Percentiles rank a stretch among this genome's conserved stretches.
phyloP scores from a whole-genome alignment of 2,329 filamentous ascomycete genomes.

The Exophiala lecanii-corni region DNA sequence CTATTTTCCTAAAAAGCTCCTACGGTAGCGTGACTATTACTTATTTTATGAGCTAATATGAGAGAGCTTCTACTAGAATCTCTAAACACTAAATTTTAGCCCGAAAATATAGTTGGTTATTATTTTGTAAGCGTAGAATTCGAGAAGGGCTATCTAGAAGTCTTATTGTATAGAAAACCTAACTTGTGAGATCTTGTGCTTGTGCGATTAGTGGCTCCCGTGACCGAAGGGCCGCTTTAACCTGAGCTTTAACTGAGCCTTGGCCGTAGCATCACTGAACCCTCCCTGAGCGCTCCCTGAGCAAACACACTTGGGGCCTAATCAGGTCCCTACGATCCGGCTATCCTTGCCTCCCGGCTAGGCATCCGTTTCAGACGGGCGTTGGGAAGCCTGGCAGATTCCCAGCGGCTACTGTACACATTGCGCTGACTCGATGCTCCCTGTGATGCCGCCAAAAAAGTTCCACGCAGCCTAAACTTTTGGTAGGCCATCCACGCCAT shows the following conservation, averaged over 20 bases:
- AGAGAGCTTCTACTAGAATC: too few species aligned
- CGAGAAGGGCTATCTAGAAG: too few species aligned
- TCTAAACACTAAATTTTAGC: too few species aligned
- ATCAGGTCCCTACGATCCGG: constrained; percentile 5
- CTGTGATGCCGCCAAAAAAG: constrained; percentile 2
- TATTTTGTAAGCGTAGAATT: too few species aligned
- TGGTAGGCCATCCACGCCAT: constrained; percentile 4
- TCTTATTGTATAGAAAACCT: too few species aligned
- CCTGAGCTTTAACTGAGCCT: background rate
- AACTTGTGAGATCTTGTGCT: too few species aligned
- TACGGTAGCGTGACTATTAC: too few species aligned
- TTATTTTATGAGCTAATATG: too few species aligned
- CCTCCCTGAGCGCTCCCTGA: constrained; percentile 7
- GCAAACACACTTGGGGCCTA: constrained; percentile 5
- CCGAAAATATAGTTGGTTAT: too few species aligned
- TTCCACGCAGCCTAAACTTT: constrained; percentile 6
- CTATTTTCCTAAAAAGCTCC: too few species aligned
- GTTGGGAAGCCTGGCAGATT: constrained; percentile 8
- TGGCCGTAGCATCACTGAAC: background rate
- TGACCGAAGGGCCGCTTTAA: background rate
- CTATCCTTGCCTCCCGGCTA: constrained; percentile 7
- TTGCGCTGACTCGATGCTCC: background rate
- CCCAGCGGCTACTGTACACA: constrained; percentile 1
- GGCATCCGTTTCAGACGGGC: constrained; percentile 10
- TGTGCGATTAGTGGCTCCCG: too few species aligned